Conservation (phyloP, 257 asterid species). For the Penstemon davidsonii region DNA sequence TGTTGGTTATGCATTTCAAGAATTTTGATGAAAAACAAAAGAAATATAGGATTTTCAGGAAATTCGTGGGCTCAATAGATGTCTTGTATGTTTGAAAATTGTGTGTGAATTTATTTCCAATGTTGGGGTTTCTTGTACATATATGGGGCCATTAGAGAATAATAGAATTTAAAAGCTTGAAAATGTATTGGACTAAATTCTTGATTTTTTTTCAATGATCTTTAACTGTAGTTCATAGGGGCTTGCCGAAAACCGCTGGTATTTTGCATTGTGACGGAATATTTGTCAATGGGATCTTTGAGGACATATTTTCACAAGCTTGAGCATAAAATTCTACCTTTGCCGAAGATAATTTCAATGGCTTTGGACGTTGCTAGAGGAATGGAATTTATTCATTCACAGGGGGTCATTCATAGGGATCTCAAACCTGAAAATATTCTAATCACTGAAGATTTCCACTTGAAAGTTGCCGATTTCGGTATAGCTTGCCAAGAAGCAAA, state of each 20-base stretch:
- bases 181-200: background rate
- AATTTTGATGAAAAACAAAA: no score
- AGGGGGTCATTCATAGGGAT: conserved; percentile 66
- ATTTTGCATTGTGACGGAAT: conserved; percentile 67
- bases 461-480: conserved; percentile 75
- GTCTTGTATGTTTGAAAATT: no score
- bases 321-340: conserved; percentile 46
- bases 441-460: conserved; percentile 50
- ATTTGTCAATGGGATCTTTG: conserved; percentile 62
- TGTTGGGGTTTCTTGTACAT: no score
- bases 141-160: no score
- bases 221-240: conserved; percentile 56
- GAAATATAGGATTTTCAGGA: no score
- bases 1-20: no score
- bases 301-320: conserved; percentile 66
- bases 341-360: conserved; percentile 49
- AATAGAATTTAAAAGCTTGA: background rate
- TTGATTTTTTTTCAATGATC: conserved; percentile 22
- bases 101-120: no score
- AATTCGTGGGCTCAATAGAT: no score
- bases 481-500: conserved; percentile 69
- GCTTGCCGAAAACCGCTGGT: conserved; percentile 60
- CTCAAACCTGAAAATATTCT: conserved; percentile 73
- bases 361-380: conserved; percentile 69
- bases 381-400: conserved; percentile 68